Evolutionary conservation across 148 eudicot species (phyloP), one percentile per base, ranked within the genome.

Genomic region (Camellia granthamiana): DNA sequence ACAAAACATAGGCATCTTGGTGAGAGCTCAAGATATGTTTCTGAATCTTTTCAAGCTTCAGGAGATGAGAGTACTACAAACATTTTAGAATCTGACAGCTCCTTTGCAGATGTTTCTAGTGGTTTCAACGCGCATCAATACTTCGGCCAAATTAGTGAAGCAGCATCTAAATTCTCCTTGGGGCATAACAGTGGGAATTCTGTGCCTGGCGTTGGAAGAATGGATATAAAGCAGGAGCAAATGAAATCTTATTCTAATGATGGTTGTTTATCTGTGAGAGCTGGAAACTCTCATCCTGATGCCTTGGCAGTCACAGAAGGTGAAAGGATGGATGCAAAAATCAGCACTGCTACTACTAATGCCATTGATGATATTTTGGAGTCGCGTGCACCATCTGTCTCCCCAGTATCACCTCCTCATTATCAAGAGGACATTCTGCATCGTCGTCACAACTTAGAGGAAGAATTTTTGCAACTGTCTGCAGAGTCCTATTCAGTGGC

Each of bases 341-440:
- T 73, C 67, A 74, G 52, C 43, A 30, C 69, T 14, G 75, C 59
- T 30, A 75, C 85, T 0, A 82, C 79, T 66, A 83, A 78, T 61
- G 83, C 81, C 16, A 71, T 81, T 51, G 83, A 79, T 80, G 86
- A 86, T 84, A 74, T 82, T 63, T 65, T 77, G 74, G 90, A 77
- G 71, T 59, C 89, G 23, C 79, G 62, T 46, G 74, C 89, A 58
- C 83, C 86, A 43, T 86, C 89, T 69, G 80, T 78, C 59, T 68
- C 55, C 77, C 88, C 87, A 46, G 88, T 89, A 79, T 90, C 97
- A 74, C 97, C 99, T 70, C 97, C 99, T 79, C 93, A 91, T 58
- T 96, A 90, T 84, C 90, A 89, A 84, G 95, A 91, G 81, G 98
- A 92, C 72, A 91, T 96, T 82, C 87, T 96, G 78, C 89, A 89